These are phyloP conservation scores for Monosporascus sp. DNA, from an alignment of 2,329 filamentous ascomycete species.

Conservation along the genomic window DNA sequence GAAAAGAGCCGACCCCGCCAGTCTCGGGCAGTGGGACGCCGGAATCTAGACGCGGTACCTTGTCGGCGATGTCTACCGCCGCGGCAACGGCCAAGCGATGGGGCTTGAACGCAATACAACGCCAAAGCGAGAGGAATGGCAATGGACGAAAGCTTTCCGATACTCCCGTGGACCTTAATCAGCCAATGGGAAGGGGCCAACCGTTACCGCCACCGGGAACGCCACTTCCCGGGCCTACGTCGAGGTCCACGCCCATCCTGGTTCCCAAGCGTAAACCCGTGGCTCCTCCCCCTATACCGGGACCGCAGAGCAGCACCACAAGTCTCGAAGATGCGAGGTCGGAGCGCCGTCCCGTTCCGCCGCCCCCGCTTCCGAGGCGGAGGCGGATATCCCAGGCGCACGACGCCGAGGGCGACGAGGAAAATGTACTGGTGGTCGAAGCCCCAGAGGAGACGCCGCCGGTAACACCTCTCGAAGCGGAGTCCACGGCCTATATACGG, in stretches of 20 bases:
- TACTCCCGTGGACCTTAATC: constrained; percentile 25
- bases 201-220: constrained; percentile 28
- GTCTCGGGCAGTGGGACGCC: constrained; percentile 13
- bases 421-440: constrained; percentile 26
- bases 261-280: constrained; percentile 24
- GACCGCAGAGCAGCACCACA: constrained; percentile 16
- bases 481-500: constrained; percentile 14
- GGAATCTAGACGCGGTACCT: constrained; percentile 23
- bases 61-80: constrained; percentile 26
- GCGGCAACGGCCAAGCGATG: constrained; percentile 29
- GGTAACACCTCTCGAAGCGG: constrained; percentile 17
- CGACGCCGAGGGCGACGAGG: constrained; percentile 16
- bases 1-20: constrained; percentile 20
- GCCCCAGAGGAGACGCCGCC: constrained; percentile 27
- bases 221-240: constrained; percentile 25
- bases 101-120: constrained; percentile 28
- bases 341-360: constrained; percentile 23
- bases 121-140: constrained; percentile 21
- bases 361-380: constrained; percentile 24
- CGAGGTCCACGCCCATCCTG: constrained; percentile 20
- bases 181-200: constrained; percentile 30
- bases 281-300: constrained; percentile 15
- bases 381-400: constrained; percentile 25
- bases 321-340: constrained; percentile 15
- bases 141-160: constrained; percentile 27